Evolutionary conservation across 257 asterid species (phyloP).

Genomic region (Solanum appendiculatum): DNA sequence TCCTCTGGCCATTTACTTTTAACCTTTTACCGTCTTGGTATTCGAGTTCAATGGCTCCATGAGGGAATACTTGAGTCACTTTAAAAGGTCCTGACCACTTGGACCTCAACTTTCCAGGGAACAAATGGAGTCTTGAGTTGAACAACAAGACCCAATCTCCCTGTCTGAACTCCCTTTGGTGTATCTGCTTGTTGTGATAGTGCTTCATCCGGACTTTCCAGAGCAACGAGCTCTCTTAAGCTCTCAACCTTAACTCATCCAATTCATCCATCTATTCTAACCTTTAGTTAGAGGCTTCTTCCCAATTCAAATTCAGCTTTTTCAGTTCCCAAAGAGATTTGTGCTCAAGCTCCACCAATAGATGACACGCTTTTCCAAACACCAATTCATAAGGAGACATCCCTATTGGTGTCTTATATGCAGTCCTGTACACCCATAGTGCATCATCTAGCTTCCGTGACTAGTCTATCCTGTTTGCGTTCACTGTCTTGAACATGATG

Average conservation of each 20-base stretch:
- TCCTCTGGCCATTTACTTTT: not conserved
- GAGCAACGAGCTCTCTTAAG: not conserved
- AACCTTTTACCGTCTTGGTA: not conserved
- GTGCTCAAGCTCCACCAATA: not conserved
- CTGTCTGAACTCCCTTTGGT: not conserved
- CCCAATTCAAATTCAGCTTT: not conserved
- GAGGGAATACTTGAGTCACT: not conserved
- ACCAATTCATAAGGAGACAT: not conserved
- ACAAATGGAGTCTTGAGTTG: not conserved
- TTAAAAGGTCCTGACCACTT: not conserved
- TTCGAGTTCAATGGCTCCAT: not conserved
- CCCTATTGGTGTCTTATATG: not conserved
- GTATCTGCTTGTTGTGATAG: not conserved
- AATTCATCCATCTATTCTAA: not conserved
- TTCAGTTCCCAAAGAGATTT: not conserved
- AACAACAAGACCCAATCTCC: not conserved
- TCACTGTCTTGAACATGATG: not conserved
- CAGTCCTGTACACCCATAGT: not conserved
- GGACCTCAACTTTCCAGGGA: not conserved
- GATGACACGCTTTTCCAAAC: not conserved
- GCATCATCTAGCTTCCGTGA: not conserved
- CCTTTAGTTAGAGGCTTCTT: not conserved
- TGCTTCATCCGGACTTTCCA: not conserved
- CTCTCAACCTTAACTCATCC: not conserved
- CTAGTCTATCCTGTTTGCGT: not conserved